These are phyloP conservation scores for Phycomyces blakesleeanus DNA, from an alignment of 192 early-diverging fungal species.

Conservation along the genomic window DNA sequence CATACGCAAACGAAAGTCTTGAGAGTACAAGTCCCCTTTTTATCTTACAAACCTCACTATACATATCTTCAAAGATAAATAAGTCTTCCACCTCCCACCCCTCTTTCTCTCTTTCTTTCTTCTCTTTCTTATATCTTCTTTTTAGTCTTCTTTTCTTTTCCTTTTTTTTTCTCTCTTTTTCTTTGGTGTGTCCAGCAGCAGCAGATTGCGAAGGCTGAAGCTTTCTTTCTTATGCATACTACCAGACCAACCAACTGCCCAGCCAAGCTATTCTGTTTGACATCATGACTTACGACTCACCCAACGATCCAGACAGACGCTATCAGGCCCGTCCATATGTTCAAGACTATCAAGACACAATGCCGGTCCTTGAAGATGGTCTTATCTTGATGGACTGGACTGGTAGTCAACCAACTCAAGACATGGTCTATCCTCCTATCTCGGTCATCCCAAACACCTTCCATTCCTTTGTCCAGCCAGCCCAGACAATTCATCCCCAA, in stretches of 20 bases:
- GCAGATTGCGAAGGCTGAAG: background rate
- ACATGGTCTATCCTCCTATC: background rate
- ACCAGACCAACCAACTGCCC: background rate
- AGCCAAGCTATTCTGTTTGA: background rate
- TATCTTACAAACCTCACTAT: slow-evolving; percentile 1
- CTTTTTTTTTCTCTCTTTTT: background rate
- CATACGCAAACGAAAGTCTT: background rate
- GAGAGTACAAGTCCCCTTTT: background rate
- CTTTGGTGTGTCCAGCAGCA: background rate
- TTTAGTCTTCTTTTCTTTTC: slow-evolving; percentile 4
- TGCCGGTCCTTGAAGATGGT: background rate
- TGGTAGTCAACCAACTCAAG: too few species aligned
- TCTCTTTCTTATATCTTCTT: background rate
- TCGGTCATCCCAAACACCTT: background rate
- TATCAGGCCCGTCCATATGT: background rate
- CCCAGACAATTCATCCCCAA: background rate
- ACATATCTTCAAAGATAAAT: background rate
- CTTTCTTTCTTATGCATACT: background rate
- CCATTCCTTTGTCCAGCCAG: background rate
- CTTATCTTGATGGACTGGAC: too few species aligned
- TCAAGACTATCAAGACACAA: background rate
- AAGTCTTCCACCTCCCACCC: background rate
- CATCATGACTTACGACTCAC: background rate
- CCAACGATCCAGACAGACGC: background rate
- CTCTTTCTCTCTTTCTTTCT: slow-evolving; percentile 2